phyloP scores from a whole-genome alignment of 2,329 filamentous ascomycete genomes.

The Cytospora piceae region DNA sequence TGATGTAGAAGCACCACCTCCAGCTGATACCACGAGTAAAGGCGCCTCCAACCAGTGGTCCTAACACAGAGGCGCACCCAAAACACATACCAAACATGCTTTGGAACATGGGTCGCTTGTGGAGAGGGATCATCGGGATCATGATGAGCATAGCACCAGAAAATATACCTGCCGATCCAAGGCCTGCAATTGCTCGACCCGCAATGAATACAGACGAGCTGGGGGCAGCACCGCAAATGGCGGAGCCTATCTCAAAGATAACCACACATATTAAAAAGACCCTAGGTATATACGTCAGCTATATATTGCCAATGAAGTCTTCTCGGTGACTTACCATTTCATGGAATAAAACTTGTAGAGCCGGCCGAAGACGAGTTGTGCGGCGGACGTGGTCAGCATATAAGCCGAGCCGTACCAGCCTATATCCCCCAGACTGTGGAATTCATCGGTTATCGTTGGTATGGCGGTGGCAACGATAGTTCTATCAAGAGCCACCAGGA shows the following conservation, averaged over 20 bases:
- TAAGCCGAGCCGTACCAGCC: conserved; percentile 68
- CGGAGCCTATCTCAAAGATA: conserved; percentile 59
- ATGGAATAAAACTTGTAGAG: conserved; percentile 59
- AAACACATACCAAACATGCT: conserved; percentile 59
- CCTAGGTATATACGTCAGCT: conserved; percentile 34
- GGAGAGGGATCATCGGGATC: conserved; percentile 61
- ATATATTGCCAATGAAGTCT: background rate
- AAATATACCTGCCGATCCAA: conserved; percentile 61
- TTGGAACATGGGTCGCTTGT: conserved; percentile 63
- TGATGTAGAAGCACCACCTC: conserved; percentile 65
- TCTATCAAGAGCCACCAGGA: conserved; percentile 60
- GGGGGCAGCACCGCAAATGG: conserved; percentile 58
- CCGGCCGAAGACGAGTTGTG: conserved; percentile 56
- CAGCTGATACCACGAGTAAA: conserved; percentile 54
- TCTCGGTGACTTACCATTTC: conserved; percentile 45
- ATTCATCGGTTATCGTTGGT: conserved; percentile 59
- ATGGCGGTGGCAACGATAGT: conserved; percentile 62
- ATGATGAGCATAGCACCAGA: conserved; percentile 61
- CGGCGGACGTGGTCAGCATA: conserved; percentile 62
- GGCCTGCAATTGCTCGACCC: conserved; percentile 60
- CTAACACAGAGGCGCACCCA: conserved; percentile 57
- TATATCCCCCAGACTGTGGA: conserved; percentile 61
- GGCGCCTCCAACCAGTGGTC: conserved; percentile 58
- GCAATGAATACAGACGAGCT: conserved; percentile 58
- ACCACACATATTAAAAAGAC: conserved; percentile 52